Conservation (phyloP, 306 rosid species). For the Corylus americana region DNA sequence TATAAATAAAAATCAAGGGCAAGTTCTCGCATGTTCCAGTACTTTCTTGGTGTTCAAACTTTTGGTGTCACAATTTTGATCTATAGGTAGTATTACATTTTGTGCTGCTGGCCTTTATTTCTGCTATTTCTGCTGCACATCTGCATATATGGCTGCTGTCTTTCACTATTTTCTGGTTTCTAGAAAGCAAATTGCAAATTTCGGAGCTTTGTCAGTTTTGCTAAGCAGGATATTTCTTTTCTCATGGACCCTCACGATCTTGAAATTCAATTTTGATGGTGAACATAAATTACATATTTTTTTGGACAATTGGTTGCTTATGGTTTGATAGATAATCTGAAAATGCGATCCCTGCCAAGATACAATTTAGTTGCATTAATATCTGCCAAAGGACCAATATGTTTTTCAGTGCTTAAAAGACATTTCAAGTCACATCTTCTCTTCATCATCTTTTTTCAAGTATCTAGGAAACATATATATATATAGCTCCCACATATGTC, state of each 20-base stretch:
- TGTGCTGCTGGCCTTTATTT: neutral
- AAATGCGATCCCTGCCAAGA: neutral
- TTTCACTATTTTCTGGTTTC: neutral
- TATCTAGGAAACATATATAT: neutral
- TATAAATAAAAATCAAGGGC: neutral
- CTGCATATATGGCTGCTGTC: neutral
- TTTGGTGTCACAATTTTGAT: neutral
- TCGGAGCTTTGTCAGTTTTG: neutral
- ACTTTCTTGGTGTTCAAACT: neutral
- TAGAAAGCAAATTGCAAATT: neutral
- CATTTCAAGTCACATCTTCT: neutral
- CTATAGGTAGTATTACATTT: neutral
- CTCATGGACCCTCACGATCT: neutral
- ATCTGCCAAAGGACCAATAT: neutral
- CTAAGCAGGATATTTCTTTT: neutral
- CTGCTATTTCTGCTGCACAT: neutral
- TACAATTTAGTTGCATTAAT: neutral
- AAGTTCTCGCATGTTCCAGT: neutral
- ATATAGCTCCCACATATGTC: neutral
- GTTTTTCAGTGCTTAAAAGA: neutral
- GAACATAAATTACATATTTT: neutral
- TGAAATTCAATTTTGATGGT: neutral
- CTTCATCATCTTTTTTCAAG: neutral
- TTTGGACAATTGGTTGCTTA: neutral
- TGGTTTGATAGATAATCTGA: neutral